A percentile compares a stretch with the other conserved stretches of the same genome.
phyloP scores from a whole-genome alignment of 306 rosid species.

The Prunus persica region Prunus_persica_NCBIv2 NC_034016.1:17127501-17128000 shows the following conservation, averaged over 20 bases:
- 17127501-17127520: constrained; percentile 13
- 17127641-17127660: constrained; percentile 13
- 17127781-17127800: not conserved
- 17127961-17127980: constrained; percentile 49
- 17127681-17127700: not conserved
- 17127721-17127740: not conserved
- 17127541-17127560: constrained; percentile 30
- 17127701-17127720: constrained; percentile 1
- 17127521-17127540: not conserved
- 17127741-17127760: not conserved
- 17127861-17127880: no score
- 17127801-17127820: constrained; percentile 43
- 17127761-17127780: not conserved
- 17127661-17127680: constrained; percentile 7
- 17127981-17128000: constrained; percentile 31
- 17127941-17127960: constrained; percentile 46
- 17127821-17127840: constrained; percentile 31
- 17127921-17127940: constrained; percentile 9
- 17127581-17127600: constrained; percentile 15
- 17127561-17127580: constrained; percentile 17
- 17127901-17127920: no score
- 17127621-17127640: not conserved
- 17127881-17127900: no score
- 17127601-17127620: constrained; percentile 23
- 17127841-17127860: not conserved